Conservation (phyloP, 2,329 filamentous ascomycete genomes). For the Parafenestella ontariensis region DNA sequence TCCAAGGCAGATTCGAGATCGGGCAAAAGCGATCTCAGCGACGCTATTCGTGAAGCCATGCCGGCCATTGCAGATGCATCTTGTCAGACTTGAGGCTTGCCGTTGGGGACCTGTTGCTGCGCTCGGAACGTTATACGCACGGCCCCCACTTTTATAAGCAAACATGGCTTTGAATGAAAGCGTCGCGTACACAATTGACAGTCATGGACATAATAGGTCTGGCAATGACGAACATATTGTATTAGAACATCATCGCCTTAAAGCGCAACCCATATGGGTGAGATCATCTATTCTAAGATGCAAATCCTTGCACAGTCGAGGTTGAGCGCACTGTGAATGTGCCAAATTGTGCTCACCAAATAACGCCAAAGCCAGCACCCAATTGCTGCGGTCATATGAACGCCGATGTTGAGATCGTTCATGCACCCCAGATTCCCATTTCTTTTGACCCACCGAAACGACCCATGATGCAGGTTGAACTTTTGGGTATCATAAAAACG, state of each 20-base stretch:
- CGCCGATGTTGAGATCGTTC: conserved; percentile 51
- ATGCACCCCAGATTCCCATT: conserved; percentile 27
- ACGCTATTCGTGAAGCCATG: conserved; percentile 39
- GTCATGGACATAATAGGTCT: not conserved
- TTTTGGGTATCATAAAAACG: conserved; percentile 52
- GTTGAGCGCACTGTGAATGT: conserved; percentile 1
- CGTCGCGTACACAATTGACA: not conserved
- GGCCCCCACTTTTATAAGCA: too few species aligned
- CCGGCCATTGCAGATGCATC: conserved; percentile 17
- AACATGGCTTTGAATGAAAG: not conserved
- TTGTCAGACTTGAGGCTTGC: not conserved
- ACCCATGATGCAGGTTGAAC: conserved; percentile 52
- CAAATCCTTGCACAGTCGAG: not conserved
- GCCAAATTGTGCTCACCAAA: not conserved
- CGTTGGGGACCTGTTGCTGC: not conserved
- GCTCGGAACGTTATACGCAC: not conserved
- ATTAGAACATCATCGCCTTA: not conserved
- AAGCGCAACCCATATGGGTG: not conserved
- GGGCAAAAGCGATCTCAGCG: conserved; percentile 37
- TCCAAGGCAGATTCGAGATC: conserved; percentile 43
- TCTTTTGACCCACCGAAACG: conserved; percentile 36
- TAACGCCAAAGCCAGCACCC: conserved; percentile 14
- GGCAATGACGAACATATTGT: not conserved
- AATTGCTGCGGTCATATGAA: conserved; percentile 35
- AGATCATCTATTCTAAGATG: conserved; percentile 1